phyloP scores from a whole-genome alignment of 257 asterid species.

The Penstemon davidsonii region DNA sequence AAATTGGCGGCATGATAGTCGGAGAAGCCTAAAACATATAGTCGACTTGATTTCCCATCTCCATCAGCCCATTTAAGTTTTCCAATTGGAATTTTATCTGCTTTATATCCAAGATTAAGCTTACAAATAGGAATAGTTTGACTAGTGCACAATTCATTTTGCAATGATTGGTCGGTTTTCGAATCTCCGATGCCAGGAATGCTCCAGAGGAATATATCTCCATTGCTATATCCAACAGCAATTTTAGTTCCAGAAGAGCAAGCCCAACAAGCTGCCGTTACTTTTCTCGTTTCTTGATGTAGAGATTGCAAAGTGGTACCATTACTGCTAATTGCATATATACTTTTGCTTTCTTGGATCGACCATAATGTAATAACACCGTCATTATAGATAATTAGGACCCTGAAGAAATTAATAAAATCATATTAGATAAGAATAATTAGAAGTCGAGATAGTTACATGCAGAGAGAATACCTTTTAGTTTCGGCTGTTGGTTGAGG shows the following conservation, averaged over 20 bases:
- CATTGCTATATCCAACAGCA: slow-evolving; percentile 81
- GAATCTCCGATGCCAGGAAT: slow-evolving; percentile 50
- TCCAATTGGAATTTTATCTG: slow-evolving; percentile 72
- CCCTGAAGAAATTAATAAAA: slow-evolving; percentile 48
- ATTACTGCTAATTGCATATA: slow-evolving; percentile 41
- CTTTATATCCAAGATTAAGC: slow-evolving; percentile 86
- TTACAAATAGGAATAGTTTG: slow-evolving; percentile 63
- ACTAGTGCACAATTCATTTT: slow-evolving; percentile 33
- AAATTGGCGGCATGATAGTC: slow-evolving; percentile 53
- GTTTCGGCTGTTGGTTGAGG: slow-evolving; percentile 85
- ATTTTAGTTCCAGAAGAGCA: slow-evolving; percentile 80
- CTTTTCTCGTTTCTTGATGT: slow-evolving; percentile 66
- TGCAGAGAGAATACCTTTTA: slow-evolving; percentile 55
- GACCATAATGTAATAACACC: slow-evolving; percentile 77
- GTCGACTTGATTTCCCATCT: slow-evolving; percentile 82
- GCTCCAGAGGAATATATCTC: slow-evolving; percentile 79
- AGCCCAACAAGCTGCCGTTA: slow-evolving; percentile 89
- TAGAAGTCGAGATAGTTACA: slow-evolving; percentile 1
- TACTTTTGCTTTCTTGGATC: slow-evolving; percentile 65
- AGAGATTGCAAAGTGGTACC: slow-evolving; percentile 50
- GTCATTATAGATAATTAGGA: slow-evolving; percentile 61
- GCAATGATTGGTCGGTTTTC: slow-evolving; percentile 37
- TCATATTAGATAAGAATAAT: neutral
- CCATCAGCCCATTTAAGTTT: slow-evolving; percentile 66
- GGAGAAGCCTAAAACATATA: slow-evolving; percentile 74